Evolutionary conservation across 2,329 filamentous ascomycete genomes (phyloP).

Genomic region (Microsporum ferrugineum): DNA sequence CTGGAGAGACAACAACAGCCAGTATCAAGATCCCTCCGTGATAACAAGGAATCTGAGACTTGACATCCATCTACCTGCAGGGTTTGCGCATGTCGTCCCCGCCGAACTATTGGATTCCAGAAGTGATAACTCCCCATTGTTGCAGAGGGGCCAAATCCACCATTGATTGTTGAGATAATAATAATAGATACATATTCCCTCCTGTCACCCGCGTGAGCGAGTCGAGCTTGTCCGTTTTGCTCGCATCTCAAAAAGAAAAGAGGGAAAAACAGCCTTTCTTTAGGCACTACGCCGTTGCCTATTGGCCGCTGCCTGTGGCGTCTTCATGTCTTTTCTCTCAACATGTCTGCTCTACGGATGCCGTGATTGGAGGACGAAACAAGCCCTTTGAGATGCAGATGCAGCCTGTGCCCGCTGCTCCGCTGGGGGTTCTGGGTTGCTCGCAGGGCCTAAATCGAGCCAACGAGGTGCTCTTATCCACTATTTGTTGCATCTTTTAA

Average conservation of each 20-base stretch:
- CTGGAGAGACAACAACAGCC: not conserved
- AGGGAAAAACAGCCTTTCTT: not conserved
- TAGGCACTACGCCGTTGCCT: not conserved
- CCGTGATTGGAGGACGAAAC: not conserved
- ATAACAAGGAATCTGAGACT: slow-evolving; percentile 4
- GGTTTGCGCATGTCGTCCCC: slow-evolving; percentile 1
- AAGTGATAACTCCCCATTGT: not conserved
- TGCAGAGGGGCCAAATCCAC: slow-evolving; percentile 3
- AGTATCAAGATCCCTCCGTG: not conserved
- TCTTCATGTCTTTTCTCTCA: not conserved
- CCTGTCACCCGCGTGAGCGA: not conserved
- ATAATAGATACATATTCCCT: not conserved
- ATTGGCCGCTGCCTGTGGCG: not conserved
- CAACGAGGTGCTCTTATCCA: not conserved
- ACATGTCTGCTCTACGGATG: not conserved
- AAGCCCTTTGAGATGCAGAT: not conserved
- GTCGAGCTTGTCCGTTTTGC: not conserved
- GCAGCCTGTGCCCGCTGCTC: not conserved
- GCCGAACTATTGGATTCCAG: slow-evolving; percentile 5
- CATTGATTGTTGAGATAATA: not conserved
- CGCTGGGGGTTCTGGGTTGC: not conserved
- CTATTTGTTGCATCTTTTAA: not conserved
- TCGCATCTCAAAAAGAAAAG: not conserved
- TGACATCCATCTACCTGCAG: not conserved
- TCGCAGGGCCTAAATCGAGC: not conserved